Percentiles rank a stretch among this genome's conserved stretches.
phyloP scores from a whole-genome alignment of 148 eudicot species.

The Fagopyrum esculentum region DNA sequence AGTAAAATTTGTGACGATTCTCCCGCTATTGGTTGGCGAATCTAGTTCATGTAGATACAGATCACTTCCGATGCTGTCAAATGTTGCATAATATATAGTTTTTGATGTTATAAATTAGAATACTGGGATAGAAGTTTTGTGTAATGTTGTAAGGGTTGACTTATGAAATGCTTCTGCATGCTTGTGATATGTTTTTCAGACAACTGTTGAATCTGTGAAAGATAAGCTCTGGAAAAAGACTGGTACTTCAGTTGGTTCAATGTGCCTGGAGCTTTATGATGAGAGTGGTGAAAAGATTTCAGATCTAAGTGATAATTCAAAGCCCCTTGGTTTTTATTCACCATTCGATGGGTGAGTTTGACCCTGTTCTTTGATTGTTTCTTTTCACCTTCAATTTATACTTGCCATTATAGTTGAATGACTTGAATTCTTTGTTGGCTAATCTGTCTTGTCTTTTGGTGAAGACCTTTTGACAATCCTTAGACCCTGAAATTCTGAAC shows the following conservation, averaged over 20 bases:
- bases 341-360: conserved; percentile 71
- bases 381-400: conserved; percentile 6
- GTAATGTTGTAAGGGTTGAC: not conserved
- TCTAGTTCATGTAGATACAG: not conserved
- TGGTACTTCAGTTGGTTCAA: conserved; percentile 79
- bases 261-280: conserved; percentile 84
- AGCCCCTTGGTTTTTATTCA: conserved; percentile 77
- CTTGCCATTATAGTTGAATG: not conserved
- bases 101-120: not conserved
- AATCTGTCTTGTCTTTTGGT: not conserved
- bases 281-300: conserved; percentile 56
- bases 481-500: not conserved
- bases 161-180: not conserved
- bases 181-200: conserved; percentile 28
- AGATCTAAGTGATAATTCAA: conserved; percentile 44
- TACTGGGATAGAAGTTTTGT: not conserved
- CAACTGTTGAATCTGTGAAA: conserved; percentile 80
- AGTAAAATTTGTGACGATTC: not conserved
- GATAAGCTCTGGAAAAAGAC: conserved; percentile 95
- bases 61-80: not conserved
- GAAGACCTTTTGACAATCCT: not conserved
- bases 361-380: not conserved
- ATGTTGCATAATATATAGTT: not conserved
- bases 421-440: not conserved
- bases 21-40: not conserved